Evolutionary conservation across 305 asterid species (phyloP).

Genomic region (Solanum hybrid): DNA sequence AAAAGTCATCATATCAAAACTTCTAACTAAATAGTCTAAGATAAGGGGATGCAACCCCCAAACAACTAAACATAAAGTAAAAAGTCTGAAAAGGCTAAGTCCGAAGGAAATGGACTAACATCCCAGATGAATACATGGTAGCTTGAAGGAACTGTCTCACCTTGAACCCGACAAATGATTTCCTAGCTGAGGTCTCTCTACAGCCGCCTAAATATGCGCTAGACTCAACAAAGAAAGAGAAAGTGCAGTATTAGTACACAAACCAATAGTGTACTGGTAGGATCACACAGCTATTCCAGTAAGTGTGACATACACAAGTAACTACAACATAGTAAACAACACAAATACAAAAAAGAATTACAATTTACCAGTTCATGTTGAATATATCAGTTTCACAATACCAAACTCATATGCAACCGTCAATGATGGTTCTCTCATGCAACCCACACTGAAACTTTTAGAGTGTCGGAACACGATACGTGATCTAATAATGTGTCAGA

Average conservation of each 20-base stretch:
- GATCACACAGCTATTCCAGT: not conserved
- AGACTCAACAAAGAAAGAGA: not conserved
- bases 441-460: not conserved
- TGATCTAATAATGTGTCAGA: not conserved
- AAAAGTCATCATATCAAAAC: not conserved
- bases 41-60: not conserved
- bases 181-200: not conserved
- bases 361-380: not conserved
- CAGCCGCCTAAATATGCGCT: not conserved
- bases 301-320: not conserved
- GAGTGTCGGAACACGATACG: not conserved
- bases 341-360: not conserved
- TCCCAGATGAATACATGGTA: not conserved
- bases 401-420: not conserved
- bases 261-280: not conserved
- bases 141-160: not conserved
- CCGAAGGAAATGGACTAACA: not conserved
- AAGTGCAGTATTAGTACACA: not conserved
- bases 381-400: not conserved
- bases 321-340: not conserved
- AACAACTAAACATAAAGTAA: not conserved
- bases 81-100: not conserved
- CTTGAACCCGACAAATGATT: not conserved
- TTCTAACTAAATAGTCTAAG: not conserved
- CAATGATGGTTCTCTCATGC: not conserved